Percentiles rank a stretch among this genome's conserved stretches.
Conservation (phyloP, 2,329 filamentous ascomycete genomes). For the Verticillium isaacii region DNA sequence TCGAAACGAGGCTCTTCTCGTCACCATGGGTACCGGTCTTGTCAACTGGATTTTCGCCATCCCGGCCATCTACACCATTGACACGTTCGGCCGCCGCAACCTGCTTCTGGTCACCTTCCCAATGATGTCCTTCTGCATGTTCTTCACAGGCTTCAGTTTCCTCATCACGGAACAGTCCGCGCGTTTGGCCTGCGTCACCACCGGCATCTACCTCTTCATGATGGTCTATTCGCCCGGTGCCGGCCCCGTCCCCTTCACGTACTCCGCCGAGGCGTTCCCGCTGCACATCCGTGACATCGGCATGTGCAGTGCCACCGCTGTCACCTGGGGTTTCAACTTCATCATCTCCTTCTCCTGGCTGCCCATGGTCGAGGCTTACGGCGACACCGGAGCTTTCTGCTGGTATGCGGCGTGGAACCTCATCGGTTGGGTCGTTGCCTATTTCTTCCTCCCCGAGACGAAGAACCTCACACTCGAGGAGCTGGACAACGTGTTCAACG, state of each 20-base stretch:
- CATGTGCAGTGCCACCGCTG: conserved; percentile 38
- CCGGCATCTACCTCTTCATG: conserved; percentile 34
- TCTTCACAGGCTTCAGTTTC: conserved; percentile 48
- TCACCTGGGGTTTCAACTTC: conserved; percentile 35
- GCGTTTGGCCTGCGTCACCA: conserved; percentile 26
- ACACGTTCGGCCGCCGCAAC: conserved; percentile 52
- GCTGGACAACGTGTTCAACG: conserved; percentile 26
- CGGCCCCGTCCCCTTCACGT: conserved; percentile 55
- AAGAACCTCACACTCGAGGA: conserved; percentile 29
- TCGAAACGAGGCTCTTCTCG: conserved; percentile 39
- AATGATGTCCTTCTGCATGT: conserved; percentile 49
- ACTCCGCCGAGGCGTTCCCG: conserved; percentile 55
- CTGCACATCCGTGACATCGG: conserved; percentile 51
- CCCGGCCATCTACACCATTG: conserved; percentile 54
- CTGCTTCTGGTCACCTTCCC: conserved; percentile 54
- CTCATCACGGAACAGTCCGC: conserved; percentile 24
- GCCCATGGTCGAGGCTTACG: conserved; percentile 14
- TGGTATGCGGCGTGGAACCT: conserved; percentile 33
- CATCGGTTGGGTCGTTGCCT: conserved; percentile 25
- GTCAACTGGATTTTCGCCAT: conserved; percentile 56
- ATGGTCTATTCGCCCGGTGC: conserved; percentile 44
- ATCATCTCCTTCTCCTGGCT: conserved; percentile 31
- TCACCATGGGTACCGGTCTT: conserved; percentile 52
- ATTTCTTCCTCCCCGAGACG: conserved; percentile 29
- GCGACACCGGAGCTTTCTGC: conserved; percentile 29